Base-by-base conservation (phyloP, 208 protist genomes). In the Acanthamoeba rhysodes region DNA sequence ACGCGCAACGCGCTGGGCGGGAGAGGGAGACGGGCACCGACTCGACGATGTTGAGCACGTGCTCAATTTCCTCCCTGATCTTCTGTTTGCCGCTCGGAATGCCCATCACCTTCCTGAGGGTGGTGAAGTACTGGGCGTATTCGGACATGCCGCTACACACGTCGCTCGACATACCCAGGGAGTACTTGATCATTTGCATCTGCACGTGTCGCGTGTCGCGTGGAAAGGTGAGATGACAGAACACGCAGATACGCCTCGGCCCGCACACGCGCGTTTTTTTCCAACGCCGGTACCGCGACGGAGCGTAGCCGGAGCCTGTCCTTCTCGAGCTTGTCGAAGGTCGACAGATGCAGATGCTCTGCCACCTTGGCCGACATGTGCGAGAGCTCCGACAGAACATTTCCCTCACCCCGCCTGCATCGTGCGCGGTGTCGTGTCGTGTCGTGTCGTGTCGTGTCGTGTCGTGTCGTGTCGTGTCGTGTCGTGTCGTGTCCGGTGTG, bases 141-240 rank as follows among this genome's bases (percentile, higher is more conserved):
- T 90, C 80, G 48, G 80, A 90, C 50, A 90, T 55, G n/a, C 80
- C 80, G 50, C 50, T 45, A 8, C 80, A 90, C 29, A 27, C 50
- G 55, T 90, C 80, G 50, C 80, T 90, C 29, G 50, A 41, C 80
- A 90, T 22, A 0, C 80, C 48, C 80, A 90, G 80, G 2, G 80
- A 90, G 45, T 90, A 90, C 45, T 64, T 55, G 50, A 90, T 55
- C 80, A 90, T 90, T 64, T 66, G 80, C 80, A 64, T 90, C 72
- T 80, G 41, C 32, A n/a, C 7, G 68, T 20, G 32, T 16, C 8
- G 32, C 37, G 14, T 59, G 55, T 24, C 55, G 20, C 0, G 55
- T 24, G 55, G 27, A 68, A 12, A 68, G 9, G 27, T 24, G 62
- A 68, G 18, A 32, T 10, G 0, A 9, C 37, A 68, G 27, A 68